Conservation (phyloP, 805 yeast genomes). For the Lachancea thermotolerans region DNA sequence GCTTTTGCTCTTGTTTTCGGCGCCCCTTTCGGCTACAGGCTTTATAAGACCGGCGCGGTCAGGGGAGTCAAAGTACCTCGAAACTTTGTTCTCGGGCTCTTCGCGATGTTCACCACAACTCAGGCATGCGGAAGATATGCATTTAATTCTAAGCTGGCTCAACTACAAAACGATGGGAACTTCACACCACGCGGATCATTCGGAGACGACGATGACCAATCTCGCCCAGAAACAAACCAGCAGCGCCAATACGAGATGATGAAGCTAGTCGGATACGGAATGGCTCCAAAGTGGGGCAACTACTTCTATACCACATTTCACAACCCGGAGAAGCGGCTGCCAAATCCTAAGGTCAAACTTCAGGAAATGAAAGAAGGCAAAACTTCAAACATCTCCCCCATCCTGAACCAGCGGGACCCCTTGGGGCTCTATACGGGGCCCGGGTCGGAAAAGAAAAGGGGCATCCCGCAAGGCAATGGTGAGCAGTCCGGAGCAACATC, state of each 20-base stretch:
- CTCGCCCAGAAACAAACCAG: conserved; percentile 9
- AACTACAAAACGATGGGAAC: conserved; percentile 20
- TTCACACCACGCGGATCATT: conserved; percentile 16
- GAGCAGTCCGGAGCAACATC: not conserved
- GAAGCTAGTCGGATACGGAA: conserved; percentile 27
- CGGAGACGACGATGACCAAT: conserved; percentile 1
- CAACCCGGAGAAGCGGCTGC: conserved; percentile 46
- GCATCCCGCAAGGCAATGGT: conserved; percentile 9
- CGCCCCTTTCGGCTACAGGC: conserved; percentile 37
- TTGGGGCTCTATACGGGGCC: conserved; percentile 34
- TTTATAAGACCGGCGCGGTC: conserved; percentile 28
- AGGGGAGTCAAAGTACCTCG: conserved; percentile 37
- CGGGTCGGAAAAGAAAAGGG: conserved; percentile 15
- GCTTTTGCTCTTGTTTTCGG: conserved; percentile 38
- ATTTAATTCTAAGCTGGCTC: conserved; percentile 29
- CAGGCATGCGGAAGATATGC: conserved; percentile 28
- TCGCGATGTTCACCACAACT: conserved; percentile 33
- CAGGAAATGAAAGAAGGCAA: conserved; percentile 23
- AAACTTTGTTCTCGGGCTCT: conserved; percentile 38
- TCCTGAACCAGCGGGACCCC: conserved; percentile 35
- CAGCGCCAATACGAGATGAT: conserved; percentile 31
- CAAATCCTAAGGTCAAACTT: conserved; percentile 45
- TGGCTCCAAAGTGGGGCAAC: conserved; percentile 39
- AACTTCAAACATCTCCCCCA: conserved; percentile 9
- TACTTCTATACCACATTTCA: conserved; percentile 47